Evolutionary conservation across 305 asterid species (phyloP).

Genomic region (Fraxinus nigra): DNA sequence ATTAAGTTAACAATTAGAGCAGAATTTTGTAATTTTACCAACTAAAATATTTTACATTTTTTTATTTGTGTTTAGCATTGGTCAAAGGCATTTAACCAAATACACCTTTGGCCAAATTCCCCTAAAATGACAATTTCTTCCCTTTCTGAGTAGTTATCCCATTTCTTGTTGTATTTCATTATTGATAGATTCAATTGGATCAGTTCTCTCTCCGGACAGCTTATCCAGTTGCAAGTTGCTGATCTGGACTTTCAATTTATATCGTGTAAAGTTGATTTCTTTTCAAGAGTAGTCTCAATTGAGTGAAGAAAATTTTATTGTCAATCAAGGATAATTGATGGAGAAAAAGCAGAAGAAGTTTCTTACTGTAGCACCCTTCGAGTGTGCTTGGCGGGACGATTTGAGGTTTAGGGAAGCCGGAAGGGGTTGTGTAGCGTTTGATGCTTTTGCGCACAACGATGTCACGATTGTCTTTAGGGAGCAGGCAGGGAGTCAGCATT

Average conservation of each 20-base stretch:
- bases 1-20: too few species aligned
- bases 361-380: constrained; percentile 90
- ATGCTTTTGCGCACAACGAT: constrained; percentile 93
- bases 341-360: constrained; percentile 66
- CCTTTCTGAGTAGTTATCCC: constrained; percentile 13
- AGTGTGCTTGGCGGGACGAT: constrained; percentile 91
- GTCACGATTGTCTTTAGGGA: constrained; percentile 90
- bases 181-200: constrained; percentile 17
- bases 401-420: constrained; percentile 89
- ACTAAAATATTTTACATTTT: too few species aligned
- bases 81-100: too few species aligned
- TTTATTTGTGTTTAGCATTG: too few species aligned
- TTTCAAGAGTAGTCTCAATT: constrained; percentile 22
- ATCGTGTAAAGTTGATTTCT: constrained; percentile 5
- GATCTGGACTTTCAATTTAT: background rate
- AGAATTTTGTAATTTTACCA: too few species aligned
- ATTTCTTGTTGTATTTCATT: constrained; percentile 20
- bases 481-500: constrained; percentile 87
- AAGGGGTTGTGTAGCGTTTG: constrained; percentile 92
- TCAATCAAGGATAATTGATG: constrained; percentile 30
- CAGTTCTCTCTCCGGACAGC: background rate
- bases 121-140: constrained; percentile 9
- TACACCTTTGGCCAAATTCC: too few species aligned
- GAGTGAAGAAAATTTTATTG: constrained; percentile 23
- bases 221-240: background rate